Evolutionary conservation across 2,329 filamentous ascomycete species (phyloP).

Genomic region (Cordyceps sp.): DNA sequence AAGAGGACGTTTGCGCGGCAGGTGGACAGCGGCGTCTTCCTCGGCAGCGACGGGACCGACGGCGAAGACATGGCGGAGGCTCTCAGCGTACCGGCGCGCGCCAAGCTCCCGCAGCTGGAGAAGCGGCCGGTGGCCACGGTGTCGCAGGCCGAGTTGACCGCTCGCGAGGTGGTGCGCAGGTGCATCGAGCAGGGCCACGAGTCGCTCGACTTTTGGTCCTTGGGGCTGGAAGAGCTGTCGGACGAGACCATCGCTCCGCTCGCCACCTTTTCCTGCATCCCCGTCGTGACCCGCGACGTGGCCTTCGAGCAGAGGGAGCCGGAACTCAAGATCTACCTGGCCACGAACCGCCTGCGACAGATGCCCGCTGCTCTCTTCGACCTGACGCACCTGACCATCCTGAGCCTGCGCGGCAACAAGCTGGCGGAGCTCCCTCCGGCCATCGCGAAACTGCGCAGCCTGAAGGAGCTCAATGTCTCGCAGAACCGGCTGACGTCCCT

Average conservation of each 20-base stretch:
- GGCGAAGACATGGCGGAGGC: constrained; percentile 20
- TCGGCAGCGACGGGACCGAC: constrained; percentile 42
- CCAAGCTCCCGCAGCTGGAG: constrained; percentile 21
- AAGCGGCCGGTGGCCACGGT: constrained; percentile 12
- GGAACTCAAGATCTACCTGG: constrained; percentile 42
- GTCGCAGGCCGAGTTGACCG: constrained; percentile 25
- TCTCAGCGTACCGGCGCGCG: constrained; percentile 13
- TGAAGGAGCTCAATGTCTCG: constrained; percentile 48
- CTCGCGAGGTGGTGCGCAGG: constrained; percentile 26
- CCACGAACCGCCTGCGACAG: constrained; percentile 36
- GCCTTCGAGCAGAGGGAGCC: constrained; percentile 43
- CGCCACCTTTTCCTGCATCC: constrained; percentile 34
- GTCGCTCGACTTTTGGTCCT: constrained; percentile 42
- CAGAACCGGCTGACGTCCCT: constrained; percentile 45
- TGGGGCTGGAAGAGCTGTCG: constrained; percentile 35
- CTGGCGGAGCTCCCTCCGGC: constrained; percentile 43
- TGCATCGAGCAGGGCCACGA: constrained; percentile 44
- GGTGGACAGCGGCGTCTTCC: constrained; percentile 52
- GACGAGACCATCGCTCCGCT: constrained; percentile 41
- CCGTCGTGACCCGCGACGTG: constrained; percentile 35
- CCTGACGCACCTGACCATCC: constrained; percentile 42
- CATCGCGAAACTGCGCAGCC: constrained; percentile 38
- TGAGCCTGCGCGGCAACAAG: constrained; percentile 49
- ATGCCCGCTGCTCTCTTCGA: constrained; percentile 46
- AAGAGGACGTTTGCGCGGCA: constrained; percentile 41